Evolutionary conservation across 1,284 basidiomycete species (phyloP), one percentile per base, ranked within the genome.

Genomic region (Kwoniella shivajii): DNA sequence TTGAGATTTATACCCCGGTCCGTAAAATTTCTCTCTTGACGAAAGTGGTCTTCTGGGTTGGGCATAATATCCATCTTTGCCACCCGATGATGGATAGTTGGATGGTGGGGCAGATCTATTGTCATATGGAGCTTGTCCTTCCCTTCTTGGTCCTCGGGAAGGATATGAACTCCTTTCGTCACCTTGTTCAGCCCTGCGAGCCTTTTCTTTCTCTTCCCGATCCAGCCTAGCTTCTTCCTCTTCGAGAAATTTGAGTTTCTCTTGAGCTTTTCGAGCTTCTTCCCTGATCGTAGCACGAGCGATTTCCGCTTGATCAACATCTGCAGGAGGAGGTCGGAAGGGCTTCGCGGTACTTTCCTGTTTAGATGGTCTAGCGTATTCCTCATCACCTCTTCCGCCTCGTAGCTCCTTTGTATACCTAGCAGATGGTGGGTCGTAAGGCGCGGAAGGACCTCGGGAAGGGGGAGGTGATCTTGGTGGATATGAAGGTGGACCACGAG

Each of bases 201-300:
- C n/a, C 59, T 42, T 41, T 33, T 51, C 49, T 13, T 33, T 46
- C 34, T 51, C 42, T 11, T 53, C 44, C 9, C 50, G 34, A 30
- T 36, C 61, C 16, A 66, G 50, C 42, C 37, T 56, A 6, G 50
- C 59, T 43, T 63, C 63, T 46, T 64, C 64, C 27, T 61, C 53
- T 30, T 57, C 44, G 11, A 63, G 41, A 10, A 49, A 44, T 37
- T 51, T 45, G 13, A 62, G 51, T 18, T 30, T 41, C 43, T 59
- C 60, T 22, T 59, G 50, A 0, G 55, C 57, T 16, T 55, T 46
- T 10, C 60, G 54, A 14, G 57, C 57, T 47, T 61, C 60, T 41
- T 65, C 60, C 5, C 60, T 53, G 22, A 65, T 46, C 3, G 57
- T 59, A 3, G 56, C 56, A 14, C 64, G 61, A 24, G 50, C 34